Base-by-base conservation (phyloP, 2,329 filamentous ascomycete genomes). In the Chlorencoelia australis region DNA sequence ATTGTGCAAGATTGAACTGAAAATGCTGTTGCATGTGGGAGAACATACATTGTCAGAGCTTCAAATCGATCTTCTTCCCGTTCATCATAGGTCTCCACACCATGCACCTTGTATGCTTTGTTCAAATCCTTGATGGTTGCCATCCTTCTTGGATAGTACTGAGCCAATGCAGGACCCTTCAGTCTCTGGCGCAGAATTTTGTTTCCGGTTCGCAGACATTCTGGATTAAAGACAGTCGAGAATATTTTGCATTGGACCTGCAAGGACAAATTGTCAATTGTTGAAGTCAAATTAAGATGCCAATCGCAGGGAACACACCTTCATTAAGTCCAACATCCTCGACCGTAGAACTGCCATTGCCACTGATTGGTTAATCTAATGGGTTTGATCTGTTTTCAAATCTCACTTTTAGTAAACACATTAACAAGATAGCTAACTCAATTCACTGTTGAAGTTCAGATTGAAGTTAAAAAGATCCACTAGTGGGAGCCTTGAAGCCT, bases 181-280 rank as follows among this genome's bases (percentile, higher is more conserved):
- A 96, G 68, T 55, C 88, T 78, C 60, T 95, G 83, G 55, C 88
- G 84, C 42, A 98, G 70, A 58, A 98, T 70, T 63, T 91, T 94
- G 66, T 91, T 95, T 55, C 91, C 91, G 50, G 85, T 75, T 44
- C 91, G 84, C 43, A 82, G 61, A 49, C 78, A 68, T 37, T 85
- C 71, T 17, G 91, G 91, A 63, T 98, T 98, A 69, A 79, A 96
- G 35, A 80, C 88, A 33, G 82, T 84, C 54, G 79, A 80, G 69
- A 96, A 98, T 65, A 96, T 75, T 59, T 79, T 76, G 71, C 86
- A 94, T 80, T 88, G 87, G 56, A 75, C 73, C 88, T 95, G 52
- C 26, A n/a, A 13, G 26, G 49, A 20, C 42, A 24, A 7, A 18
- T 35, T 19, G 15, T 10, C 6, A 5, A 32, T 16, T n/a, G 2